phyloP scores from a whole-genome alignment of 2,329 filamentous ascomycete genomes.

The Periglandula ipomoeae region DNA sequence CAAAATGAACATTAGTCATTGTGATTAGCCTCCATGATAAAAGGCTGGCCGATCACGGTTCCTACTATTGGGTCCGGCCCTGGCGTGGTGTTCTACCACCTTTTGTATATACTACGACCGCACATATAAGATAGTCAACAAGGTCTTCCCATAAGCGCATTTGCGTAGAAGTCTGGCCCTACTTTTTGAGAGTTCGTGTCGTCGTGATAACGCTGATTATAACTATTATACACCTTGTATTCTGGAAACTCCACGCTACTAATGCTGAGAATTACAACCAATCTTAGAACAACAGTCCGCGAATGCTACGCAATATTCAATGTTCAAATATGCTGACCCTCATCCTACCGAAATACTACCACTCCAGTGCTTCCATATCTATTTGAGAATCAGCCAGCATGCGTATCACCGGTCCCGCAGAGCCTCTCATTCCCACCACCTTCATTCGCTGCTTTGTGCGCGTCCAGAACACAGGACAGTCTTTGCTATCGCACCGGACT shows the following conservation, averaged over 20 bases:
- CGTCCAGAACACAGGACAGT: conserved; percentile 88
- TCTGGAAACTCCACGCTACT: no score
- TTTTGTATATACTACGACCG: not conserved
- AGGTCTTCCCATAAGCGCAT: not conserved
- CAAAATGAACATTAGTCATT: no score
- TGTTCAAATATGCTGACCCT: not conserved
- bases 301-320: not conserved
- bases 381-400: conserved; percentile 18
- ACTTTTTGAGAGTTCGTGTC: no score
- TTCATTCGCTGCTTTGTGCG: conserved; percentile 52
- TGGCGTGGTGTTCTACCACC: not conserved
- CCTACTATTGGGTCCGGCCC: not conserved
- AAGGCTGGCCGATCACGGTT: no score
- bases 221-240: no score
- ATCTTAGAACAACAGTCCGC: no score
- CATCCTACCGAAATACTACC: conserved; percentile 16
- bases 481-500: conserved; percentile 80
- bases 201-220: no score
- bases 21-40: no score
- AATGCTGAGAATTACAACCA: no score
- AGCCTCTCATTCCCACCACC: conserved; percentile 29
- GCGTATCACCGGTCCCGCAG: conserved; percentile 22
- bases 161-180: no score
- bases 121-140: not conserved
- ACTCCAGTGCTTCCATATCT: conserved; percentile 22